phyloP scores from a whole-genome alignment of 148 eudicot genomes.

The Tetragonia tetragonoides region DNA sequence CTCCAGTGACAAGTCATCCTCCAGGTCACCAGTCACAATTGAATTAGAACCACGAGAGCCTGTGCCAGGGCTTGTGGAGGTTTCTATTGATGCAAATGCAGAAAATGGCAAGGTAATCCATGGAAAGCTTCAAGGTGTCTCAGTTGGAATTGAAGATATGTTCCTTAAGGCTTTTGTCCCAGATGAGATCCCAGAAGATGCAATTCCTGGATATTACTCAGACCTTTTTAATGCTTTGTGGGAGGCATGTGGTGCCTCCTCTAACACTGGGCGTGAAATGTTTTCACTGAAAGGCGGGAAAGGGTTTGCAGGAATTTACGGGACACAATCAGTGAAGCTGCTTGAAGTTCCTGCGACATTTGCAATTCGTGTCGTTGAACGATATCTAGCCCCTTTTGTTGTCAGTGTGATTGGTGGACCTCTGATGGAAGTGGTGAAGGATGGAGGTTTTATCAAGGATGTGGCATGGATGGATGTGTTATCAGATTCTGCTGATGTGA shows the following conservation, averaged over 20 bases:
- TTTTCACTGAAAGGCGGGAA: constrained; percentile 79
- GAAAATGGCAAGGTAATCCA: constrained; percentile 74
- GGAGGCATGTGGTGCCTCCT: constrained; percentile 84
- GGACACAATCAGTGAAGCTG: constrained; percentile 90
- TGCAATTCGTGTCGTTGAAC: constrained; percentile 61
- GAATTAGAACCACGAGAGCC: constrained; percentile 92
- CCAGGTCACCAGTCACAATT: constrained; percentile 50
- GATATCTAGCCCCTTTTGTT: constrained; percentile 64
- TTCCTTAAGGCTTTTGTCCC: constrained; percentile 69
- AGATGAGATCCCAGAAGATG: constrained; percentile 42
- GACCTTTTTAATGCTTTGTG: constrained; percentile 79
- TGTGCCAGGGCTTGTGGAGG: constrained; percentile 79
- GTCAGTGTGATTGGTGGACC: constrained; percentile 76
- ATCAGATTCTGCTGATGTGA: constrained; percentile 37
- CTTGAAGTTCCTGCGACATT: constrained; percentile 65
- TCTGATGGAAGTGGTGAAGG: constrained; percentile 61
- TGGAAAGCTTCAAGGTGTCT: constrained; percentile 71
- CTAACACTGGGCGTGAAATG: constrained; percentile 74
- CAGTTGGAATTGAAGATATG: constrained; percentile 94
- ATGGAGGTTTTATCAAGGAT: constrained; percentile 54
- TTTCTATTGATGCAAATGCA: constrained; percentile 70
- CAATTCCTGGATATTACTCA: constrained; percentile 43
- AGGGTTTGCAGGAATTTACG: constrained; percentile 66
- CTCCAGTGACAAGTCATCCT: constrained; percentile 29
- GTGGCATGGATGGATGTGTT: constrained; percentile 46